Evolutionary conservation across 176 grass and related monocot species (phyloP).

Genomic region (Hyparrhenia diplandra): DNA sequence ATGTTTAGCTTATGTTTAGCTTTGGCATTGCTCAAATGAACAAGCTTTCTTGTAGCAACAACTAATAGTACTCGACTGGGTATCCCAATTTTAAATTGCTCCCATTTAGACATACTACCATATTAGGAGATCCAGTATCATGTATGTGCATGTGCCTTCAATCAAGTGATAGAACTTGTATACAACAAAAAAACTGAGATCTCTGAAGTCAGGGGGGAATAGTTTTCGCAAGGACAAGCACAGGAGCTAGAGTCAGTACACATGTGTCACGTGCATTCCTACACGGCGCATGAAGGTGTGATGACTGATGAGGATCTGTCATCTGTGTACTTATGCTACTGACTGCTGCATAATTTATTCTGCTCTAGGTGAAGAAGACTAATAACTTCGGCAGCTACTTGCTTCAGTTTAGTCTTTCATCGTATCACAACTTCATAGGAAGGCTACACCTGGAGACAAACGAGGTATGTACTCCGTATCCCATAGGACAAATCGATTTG

Average conservation of each 20-base stretch:
- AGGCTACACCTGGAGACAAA: slow-evolving; percentile 21
- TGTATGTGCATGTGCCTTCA: neutral
- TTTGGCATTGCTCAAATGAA: neutral
- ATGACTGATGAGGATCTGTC: neutral
- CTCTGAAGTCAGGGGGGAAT: neutral
- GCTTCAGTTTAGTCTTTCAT: neutral
- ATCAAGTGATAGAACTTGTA: neutral
- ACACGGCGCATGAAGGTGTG: neutral
- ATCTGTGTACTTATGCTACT: neutral
- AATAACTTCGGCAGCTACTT: neutral
- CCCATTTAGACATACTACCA: neutral
- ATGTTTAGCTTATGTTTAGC: neutral
- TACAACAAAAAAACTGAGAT: neutral
- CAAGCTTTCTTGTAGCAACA: neutral
- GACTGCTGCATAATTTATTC: slow-evolving; percentile 24
- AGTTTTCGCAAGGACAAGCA: neutral
- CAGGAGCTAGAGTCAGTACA: neutral
- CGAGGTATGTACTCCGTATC: slow-evolving; percentile 24
- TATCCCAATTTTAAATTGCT: slow-evolving; percentile 4
- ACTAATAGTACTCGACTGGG: neutral
- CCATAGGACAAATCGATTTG: neutral
- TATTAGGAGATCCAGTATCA: neutral
- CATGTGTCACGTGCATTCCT: slow-evolving; percentile 22
- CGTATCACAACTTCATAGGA: neutral
- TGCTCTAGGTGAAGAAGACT: neutral